Conservation (phyloP, 371 early-diverging fungal species). For the Syncephalastrum racemosum region DNA sequence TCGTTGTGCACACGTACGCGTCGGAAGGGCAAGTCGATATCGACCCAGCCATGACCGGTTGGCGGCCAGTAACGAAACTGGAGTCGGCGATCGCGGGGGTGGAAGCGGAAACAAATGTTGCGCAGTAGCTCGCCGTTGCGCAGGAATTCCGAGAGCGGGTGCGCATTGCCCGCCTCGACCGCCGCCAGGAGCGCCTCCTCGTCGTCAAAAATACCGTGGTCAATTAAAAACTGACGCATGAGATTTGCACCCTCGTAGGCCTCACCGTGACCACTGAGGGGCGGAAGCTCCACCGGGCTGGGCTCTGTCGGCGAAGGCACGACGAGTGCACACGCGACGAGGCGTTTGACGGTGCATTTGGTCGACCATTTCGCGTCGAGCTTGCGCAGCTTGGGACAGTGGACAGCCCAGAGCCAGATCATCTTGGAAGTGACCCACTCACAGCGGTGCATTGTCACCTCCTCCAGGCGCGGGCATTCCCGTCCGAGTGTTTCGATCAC, state of each 20-base stretch:
- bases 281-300: not conserved
- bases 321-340: slow-evolving; percentile 24
- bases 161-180: no score
- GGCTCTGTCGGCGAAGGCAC: slow-evolving; percentile 2
- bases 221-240: not conserved
- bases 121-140: slow-evolving; percentile 5
- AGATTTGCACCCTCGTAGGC: not conserved
- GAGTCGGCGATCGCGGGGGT: slow-evolving; percentile 1
- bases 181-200: no score
- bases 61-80: not conserved
- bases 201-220: not conserved
- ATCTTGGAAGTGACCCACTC: slow-evolving; percentile 60
- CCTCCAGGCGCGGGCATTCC: slow-evolving; percentile 44
- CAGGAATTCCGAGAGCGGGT: slow-evolving; percentile 1
- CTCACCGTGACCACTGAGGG: not conserved
- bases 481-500: slow-evolving; percentile 49
- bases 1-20: not conserved
- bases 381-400: slow-evolving; percentile 36
- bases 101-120: slow-evolving; percentile 1
- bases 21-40: no score
- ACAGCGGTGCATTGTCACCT: slow-evolving; percentile 52
- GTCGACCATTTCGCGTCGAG: slow-evolving; percentile 50
- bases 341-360: slow-evolving; percentile 39
- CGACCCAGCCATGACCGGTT: no score
- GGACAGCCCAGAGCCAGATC: slow-evolving; percentile 42